A percentile compares a stretch with the other conserved stretches of the same genome.
Conservation (phyloP, 495 filamentous ascomycete genomes). For the Staphylotrichum tortipilum region DNA sequence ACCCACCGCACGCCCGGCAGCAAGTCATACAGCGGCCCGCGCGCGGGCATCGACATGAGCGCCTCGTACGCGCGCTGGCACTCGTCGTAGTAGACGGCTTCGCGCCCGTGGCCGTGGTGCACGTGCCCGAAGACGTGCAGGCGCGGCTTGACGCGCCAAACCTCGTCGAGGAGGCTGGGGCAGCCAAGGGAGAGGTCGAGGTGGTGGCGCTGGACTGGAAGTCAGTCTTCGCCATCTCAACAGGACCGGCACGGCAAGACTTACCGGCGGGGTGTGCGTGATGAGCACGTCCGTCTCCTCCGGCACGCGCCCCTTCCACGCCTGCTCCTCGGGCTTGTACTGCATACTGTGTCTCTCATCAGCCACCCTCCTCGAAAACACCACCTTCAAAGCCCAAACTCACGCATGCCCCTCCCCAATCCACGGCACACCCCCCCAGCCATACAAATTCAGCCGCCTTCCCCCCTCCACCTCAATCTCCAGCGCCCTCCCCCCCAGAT, state of each 20-base stretch:
- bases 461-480: conserved; percentile 43
- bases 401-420: conserved; percentile 23
- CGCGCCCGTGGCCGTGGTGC: conserved; percentile 58
- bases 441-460: conserved; percentile 46
- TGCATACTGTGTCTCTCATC: conserved; percentile 33
- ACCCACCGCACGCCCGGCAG: conserved; percentile 47
- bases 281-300: conserved; percentile 70
- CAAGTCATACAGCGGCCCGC: conserved; percentile 44
- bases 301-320: conserved; percentile 53
- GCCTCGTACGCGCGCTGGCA: conserved; percentile 64
- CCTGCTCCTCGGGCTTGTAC: conserved; percentile 32
- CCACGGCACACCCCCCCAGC: conserved; percentile 42
- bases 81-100: conserved; percentile 70
- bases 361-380: not conserved
- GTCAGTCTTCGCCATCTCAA: not conserved
- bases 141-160: conserved; percentile 69
- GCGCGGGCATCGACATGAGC: conserved; percentile 43
- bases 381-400: not conserved
- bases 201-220: conserved; percentile 61
- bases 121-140: conserved; percentile 89
- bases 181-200: conserved; percentile 73
- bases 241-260: not conserved
- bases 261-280: conserved; percentile 60
- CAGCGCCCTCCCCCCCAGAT: conserved; percentile 40
- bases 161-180: conserved; percentile 60